Percentiles rank a stretch among this genome's conserved stretches.
Conservation (phyloP, 1,284 basidiomycete species). For the Chalciporus sp. region DNA sequence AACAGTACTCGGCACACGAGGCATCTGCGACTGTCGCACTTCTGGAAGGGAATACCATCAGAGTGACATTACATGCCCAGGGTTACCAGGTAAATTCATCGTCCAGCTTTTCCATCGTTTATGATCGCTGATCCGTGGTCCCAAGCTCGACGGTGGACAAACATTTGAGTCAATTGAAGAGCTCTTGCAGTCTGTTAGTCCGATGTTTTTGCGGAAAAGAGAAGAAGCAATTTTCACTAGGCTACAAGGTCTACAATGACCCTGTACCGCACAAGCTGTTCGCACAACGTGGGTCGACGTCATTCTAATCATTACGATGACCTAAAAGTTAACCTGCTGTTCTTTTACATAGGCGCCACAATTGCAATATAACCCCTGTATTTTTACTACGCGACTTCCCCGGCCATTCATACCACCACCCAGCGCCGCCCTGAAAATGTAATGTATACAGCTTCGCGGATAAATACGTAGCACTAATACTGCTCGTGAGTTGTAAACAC, state of each 20-base stretch:
- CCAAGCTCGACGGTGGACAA: slow-evolving; percentile 23
- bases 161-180: slow-evolving; percentile 60
- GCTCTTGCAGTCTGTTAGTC: slow-evolving; percentile 54
- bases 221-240: slow-evolving; percentile 51
- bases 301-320: neutral
- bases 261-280: neutral
- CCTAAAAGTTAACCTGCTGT: neutral
- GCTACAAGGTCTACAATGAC: slow-evolving; percentile 45
- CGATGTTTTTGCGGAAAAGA: slow-evolving; percentile 48
- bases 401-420: neutral
- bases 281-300: slow-evolving; percentile 8
- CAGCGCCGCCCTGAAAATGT: neutral
- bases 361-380: slow-evolving; percentile 9
- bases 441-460: neutral
- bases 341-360: neutral
- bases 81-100: slow-evolving; percentile 51
- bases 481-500: neutral
- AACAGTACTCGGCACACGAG: slow-evolving; percentile 41
- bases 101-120: neutral
- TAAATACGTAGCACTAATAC: neutral
- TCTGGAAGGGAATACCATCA: slow-evolving; percentile 53
- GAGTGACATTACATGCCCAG: slow-evolving; percentile 49
- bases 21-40: slow-evolving; percentile 56
- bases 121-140: slow-evolving; percentile 11
- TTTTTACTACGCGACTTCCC: neutral